These are phyloP conservation scores for Neohortaea acidophila DNA, from an alignment of 495 filamentous ascomycete genomes.

Conservation along the genomic window DNA sequence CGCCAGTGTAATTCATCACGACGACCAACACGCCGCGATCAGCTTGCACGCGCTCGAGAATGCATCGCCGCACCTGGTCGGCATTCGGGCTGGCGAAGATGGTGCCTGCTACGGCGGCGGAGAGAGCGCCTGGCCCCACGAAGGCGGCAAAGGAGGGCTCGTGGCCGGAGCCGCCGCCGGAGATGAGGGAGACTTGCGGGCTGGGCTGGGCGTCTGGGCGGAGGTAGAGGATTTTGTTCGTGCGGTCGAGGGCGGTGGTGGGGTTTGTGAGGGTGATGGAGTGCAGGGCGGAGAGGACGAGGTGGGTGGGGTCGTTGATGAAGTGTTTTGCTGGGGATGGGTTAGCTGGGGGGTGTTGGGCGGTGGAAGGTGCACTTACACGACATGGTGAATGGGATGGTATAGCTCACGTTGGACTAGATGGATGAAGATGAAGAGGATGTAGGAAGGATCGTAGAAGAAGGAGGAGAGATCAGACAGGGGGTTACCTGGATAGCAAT, in stretches of 20 bases:
- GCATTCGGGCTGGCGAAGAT: conserved; percentile 86
- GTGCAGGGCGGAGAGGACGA: conserved; percentile 65
- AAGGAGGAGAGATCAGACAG: too few relatives aligned
- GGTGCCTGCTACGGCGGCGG: conserved; percentile 74
- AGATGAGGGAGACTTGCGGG: conserved; percentile 61
- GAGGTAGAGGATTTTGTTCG: conserved; percentile 77
- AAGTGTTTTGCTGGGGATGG: conserved; percentile 62
- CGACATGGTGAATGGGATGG: too few relatives aligned
- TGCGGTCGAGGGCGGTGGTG: conserved; percentile 57
- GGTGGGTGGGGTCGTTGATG: conserved; percentile 66
- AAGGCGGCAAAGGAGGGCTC: conserved; percentile 76
- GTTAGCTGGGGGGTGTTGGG: too few relatives aligned
- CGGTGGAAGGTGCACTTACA: too few relatives aligned
- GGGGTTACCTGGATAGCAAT: too few relatives aligned
- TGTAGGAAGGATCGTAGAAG: too few relatives aligned
- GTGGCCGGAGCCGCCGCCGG: conserved; percentile 83
- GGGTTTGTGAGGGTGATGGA: conserved; percentile 76
- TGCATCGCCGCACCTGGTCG: conserved; percentile 67
- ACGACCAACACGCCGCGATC: conserved; percentile 59
- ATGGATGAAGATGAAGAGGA: too few relatives aligned
- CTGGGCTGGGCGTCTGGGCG: conserved; percentile 38
- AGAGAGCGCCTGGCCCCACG: conserved; percentile 59
- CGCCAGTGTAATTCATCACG: conserved; percentile 53
- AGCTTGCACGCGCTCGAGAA: conserved; percentile 53
- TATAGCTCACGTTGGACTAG: too few relatives aligned